Conservation (phyloP, 2,329 filamentous ascomycete genomes). For the Trichoderma simmonsii region DNA sequence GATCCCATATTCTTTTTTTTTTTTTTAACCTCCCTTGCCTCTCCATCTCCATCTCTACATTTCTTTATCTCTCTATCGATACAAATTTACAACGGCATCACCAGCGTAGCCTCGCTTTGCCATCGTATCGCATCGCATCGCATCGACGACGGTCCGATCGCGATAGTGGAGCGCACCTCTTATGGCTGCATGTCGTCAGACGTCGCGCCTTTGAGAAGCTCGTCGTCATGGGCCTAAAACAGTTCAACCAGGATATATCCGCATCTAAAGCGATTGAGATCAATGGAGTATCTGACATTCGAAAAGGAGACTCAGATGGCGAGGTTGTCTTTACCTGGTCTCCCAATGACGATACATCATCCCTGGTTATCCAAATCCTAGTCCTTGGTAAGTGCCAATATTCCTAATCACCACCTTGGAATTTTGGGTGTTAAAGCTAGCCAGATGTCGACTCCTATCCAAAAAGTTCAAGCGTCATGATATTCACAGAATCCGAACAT, state of each 20-base stretch:
- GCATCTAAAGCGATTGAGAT: constrained; percentile 41
- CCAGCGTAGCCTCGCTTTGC: neutral
- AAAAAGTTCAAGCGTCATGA: constrained; percentile 37
- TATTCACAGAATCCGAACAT: constrained; percentile 42
- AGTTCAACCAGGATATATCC: constrained; percentile 59
- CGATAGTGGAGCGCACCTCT: neutral
- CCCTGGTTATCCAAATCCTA: constrained; percentile 39
- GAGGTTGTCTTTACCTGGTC: constrained; percentile 62
- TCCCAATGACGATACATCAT: constrained; percentile 25
- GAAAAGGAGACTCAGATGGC: constrained; percentile 66
- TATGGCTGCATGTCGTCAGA: neutral
- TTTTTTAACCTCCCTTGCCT: neutral
- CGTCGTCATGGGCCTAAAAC: constrained; percentile 59
- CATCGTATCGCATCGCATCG: neutral
- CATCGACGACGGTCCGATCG: neutral
- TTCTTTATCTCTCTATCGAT: neutral
- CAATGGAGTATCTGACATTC: constrained; percentile 52
- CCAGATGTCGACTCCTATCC: constrained; percentile 39
- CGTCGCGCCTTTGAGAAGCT: neutral
- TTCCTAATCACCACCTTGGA: too few relatives aligned
- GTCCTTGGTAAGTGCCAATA: constrained; percentile 30
- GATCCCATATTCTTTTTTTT: neutral
- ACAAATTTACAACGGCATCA: neutral
- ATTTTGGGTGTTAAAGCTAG: neutral
- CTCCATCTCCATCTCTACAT: neutral